phyloP scores from a whole-genome alignment of 805 yeast genomes.

The Candida jianshihensis region DNA sequence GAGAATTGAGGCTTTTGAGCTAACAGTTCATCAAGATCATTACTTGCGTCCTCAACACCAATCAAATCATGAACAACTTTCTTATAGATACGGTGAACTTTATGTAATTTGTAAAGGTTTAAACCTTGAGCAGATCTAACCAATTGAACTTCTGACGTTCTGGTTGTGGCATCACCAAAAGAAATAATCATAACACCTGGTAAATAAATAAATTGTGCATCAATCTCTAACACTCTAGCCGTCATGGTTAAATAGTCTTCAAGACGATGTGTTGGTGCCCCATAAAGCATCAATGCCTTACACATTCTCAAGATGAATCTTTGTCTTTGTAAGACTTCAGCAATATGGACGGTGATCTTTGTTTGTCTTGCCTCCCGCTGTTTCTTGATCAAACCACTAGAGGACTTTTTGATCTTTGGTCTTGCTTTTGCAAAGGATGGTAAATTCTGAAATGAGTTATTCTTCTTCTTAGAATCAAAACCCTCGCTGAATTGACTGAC shows the following conservation, averaged over 20 bases:
- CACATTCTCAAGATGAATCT: constrained; percentile 80
- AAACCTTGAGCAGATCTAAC: constrained; percentile 88
- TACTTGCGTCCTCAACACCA: constrained; percentile 83
- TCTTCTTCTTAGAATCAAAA: constrained; percentile 5
- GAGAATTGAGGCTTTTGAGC: constrained; percentile 55
- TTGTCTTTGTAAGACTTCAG: constrained; percentile 82
- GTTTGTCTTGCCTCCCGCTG: constrained; percentile 40
- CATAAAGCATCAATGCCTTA: constrained; percentile 84
- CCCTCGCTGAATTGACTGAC: constrained; percentile 12
- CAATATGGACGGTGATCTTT: constrained; percentile 87
- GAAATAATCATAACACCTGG: constrained; percentile 96
- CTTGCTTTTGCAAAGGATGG: constrained; percentile 21
- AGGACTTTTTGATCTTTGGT: constrained; percentile 18
- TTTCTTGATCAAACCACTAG: constrained; percentile 17
- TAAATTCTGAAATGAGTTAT: constrained; percentile 1
- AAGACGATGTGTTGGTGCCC: constrained; percentile 93
- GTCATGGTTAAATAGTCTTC: constrained; percentile 94
- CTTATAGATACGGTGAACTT: constrained; percentile 78
- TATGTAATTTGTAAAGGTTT: constrained; percentile 72
- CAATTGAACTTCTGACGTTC: constrained; percentile 89
- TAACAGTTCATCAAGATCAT: constrained; percentile 61
- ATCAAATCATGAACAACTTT: constrained; percentile 82
- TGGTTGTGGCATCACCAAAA: constrained; percentile 88
- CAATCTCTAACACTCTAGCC: constrained; percentile 84
- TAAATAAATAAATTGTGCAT: constrained; percentile 84